Percentiles rank a stretch among this genome's conserved stretches.
These are phyloP conservation scores for Raddia distichophylla DNA, from an alignment of 176 grass and related monocot genomes.

Conservation along the genomic window DNA sequence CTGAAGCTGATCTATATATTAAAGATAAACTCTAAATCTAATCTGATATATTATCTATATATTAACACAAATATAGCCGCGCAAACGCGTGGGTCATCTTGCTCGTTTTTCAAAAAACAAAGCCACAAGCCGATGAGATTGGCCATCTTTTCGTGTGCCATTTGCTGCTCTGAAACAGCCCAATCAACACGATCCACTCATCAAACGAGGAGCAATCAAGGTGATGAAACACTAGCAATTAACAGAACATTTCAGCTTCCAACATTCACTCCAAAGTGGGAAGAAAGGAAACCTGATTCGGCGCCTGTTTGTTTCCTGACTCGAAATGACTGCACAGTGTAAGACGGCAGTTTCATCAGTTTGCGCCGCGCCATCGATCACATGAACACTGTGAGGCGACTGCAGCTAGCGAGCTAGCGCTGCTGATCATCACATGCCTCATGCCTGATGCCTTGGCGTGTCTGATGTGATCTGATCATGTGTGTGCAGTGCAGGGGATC, in stretches of 20 bases:
- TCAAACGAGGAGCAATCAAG: background rate
- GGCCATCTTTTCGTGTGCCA: conserved; percentile 15
- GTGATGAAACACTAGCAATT: background rate
- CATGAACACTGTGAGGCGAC: conserved; percentile 19
- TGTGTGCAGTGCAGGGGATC: background rate
- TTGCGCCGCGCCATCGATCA: background rate
- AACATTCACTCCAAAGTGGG: background rate
- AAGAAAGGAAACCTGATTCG: background rate
- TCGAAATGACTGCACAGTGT: background rate
- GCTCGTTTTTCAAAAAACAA: no score
- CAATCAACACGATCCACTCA: background rate
- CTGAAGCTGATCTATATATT: no score
- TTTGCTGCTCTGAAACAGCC: background rate
- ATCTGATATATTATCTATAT: no score
- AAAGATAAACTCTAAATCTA: no score
- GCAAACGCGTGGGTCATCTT: no score
- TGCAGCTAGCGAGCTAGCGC: no score
- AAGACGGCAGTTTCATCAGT: background rate
- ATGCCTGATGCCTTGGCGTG: conserved; percentile 31
- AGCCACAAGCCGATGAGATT: background rate
- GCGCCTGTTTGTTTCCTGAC: background rate
- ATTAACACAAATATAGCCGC: no score
- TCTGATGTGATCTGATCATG: background rate
- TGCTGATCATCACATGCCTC: conserved; percentile 20
- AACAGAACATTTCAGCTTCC: background rate